These are phyloP conservation scores for Penicillium sp. DNA, from an alignment of 2,329 filamentous ascomycete genomes.

Conservation along the genomic window DNA sequence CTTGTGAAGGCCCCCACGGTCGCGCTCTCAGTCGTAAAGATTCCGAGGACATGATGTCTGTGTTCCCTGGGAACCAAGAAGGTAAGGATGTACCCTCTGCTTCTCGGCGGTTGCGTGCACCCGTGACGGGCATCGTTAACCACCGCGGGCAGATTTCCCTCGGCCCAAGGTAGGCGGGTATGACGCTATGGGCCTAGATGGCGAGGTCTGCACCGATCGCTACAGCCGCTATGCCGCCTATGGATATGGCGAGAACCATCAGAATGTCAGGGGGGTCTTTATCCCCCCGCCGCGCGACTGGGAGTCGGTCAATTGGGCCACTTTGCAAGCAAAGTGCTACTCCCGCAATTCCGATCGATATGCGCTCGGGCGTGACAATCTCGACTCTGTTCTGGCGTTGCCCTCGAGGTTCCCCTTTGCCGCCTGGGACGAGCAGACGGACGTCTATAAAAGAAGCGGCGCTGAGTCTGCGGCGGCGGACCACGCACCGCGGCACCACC, in stretches of 20 bases:
- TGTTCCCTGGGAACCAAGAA: conserved; percentile 46
- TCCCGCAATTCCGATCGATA: not conserved
- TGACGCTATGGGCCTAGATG: conserved; percentile 57
- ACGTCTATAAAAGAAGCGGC: not conserved
- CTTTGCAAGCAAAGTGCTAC: not conserved
- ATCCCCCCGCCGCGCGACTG: not conserved
- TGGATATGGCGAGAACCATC: not conserved
- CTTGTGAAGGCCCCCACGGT: conserved; percentile 62
- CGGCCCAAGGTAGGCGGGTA: conserved; percentile 61
- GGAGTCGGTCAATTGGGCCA: not conserved
- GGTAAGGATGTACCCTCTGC: too few species aligned
- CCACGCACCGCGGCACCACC: too few species aligned
- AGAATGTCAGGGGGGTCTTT: too few species aligned
- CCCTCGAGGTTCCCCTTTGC: not conserved
- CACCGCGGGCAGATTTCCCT: conserved; percentile 57
- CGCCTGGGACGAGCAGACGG: not conserved
- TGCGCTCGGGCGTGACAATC: not conserved
- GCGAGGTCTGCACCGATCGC: conserved; percentile 63
- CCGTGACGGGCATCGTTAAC: too few species aligned
- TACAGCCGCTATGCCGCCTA: conserved; percentile 60
- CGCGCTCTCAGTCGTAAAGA: conserved; percentile 50
- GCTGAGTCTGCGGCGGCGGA: too few species aligned
- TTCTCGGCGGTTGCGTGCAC: too few species aligned
- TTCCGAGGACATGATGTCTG: conserved; percentile 62
- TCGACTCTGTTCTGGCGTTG: not conserved